Conservation (phyloP, 2,329 filamentous ascomycete genomes). For the Arthrobotrys conoides region DNA sequence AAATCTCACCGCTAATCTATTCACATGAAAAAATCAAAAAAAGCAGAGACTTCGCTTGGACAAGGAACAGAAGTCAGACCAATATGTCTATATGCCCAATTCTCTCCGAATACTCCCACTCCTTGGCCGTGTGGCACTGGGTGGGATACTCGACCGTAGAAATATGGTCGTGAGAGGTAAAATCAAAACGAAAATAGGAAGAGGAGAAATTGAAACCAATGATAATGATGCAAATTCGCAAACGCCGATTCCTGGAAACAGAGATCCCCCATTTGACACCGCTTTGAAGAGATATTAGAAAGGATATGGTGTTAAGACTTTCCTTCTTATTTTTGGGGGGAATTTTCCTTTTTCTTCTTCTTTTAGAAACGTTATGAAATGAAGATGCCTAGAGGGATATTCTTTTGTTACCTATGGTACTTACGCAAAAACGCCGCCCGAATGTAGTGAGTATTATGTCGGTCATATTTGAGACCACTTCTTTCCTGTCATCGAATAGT, state of each 20-base stretch:
- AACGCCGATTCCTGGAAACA: conserved; percentile 13
- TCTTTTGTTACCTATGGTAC: conserved; percentile 11
- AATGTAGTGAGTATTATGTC: conserved; percentile 21
- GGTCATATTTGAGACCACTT: background rate
- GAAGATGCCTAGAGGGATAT: background rate
- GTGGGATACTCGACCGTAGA: conserved; percentile 1
- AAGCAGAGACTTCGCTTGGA: conserved; percentile 3
- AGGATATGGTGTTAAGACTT: conserved; percentile 25
- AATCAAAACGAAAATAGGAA: background rate
- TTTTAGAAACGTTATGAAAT: background rate
- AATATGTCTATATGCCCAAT: conserved; percentile 15
- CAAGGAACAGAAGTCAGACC: background rate
- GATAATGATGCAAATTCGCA: background rate
- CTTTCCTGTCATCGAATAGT: background rate
- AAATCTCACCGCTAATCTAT: conserved; percentile 25
- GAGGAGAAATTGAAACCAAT: background rate
- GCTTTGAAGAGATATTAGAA: conserved; percentile 19
- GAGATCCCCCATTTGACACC: conserved; percentile 30
- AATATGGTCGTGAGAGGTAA: conserved; percentile 8
- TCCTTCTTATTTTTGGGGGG: conserved; percentile 1
- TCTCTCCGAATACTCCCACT: background rate
- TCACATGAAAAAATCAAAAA: conserved; percentile 15
- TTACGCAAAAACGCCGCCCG: conserved; percentile 33
- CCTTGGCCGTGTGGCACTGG: background rate
- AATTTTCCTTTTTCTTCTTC: background rate